phyloP scores from a whole-genome alignment of 441 rosid species.

The Croton setiger region DNA sequence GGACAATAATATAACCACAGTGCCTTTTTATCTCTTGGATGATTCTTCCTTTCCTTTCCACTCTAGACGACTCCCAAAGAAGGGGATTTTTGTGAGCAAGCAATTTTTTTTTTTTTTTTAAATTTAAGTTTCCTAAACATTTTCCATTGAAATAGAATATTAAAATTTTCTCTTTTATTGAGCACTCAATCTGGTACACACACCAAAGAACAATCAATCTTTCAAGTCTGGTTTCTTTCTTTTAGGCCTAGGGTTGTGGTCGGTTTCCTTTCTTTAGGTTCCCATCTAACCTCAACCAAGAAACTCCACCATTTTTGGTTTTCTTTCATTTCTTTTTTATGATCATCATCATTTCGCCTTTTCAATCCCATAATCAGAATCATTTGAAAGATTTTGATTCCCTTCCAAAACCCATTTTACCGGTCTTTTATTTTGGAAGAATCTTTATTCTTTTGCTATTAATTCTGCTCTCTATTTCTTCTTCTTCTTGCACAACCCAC shows the following conservation, averaged over 20 bases:
- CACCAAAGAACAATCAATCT: neutral
- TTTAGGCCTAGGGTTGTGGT: conserved; percentile 8
- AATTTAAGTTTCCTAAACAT: neutral
- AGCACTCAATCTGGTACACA: conserved; percentile 15
- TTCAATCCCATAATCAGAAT: conserved; percentile 18
- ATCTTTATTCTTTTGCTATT: conserved; percentile 29
- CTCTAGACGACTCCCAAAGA: conserved; percentile 8
- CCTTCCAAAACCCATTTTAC: conserved; percentile 17
- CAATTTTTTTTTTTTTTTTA: neutral
- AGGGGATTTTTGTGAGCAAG: conserved; percentile 7
- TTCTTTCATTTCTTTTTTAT: neutral
- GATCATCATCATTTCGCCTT: conserved; percentile 25
- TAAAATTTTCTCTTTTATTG: neutral
- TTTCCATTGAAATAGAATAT: conserved; percentile 5
- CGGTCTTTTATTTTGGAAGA: conserved; percentile 24
- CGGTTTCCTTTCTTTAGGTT: neutral
- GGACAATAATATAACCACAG: conserved; percentile 13
- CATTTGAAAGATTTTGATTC: conserved; percentile 42
- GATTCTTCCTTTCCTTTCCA: neutral
- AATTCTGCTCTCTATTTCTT: conserved; percentile 10
- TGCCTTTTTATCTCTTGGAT: conserved; percentile 8
- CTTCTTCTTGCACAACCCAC: conserved; percentile 4
- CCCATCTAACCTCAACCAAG: conserved; percentile 1
- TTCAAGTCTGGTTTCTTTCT: neutral
- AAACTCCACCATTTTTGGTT: conserved; percentile 1